A percentile compares a stretch with the other conserved stretches of the same genome.
phyloP scores from a whole-genome alignment of 1,284 basidiomycete species.

The Erythrobasidium hasegawianum region DNA sequence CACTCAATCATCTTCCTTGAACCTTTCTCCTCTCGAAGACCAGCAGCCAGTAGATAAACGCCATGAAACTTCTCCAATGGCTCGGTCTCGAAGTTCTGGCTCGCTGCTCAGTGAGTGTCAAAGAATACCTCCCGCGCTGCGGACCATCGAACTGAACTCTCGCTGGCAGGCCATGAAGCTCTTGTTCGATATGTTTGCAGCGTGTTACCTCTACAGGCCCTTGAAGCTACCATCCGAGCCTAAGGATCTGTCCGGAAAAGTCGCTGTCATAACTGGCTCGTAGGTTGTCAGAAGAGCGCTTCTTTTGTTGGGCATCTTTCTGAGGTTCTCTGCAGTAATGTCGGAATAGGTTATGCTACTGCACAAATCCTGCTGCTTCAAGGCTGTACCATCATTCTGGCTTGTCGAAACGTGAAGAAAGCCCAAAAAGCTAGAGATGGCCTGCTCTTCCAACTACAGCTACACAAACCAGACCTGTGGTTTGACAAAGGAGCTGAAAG shows the following conservation, averaged over 20 bases:
- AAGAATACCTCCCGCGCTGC: not conserved
- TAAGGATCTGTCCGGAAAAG: not conserved
- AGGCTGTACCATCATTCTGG: constrained; percentile 3
- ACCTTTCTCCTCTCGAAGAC: too few species aligned
- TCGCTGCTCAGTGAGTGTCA: too few species aligned
- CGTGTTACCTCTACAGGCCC: not conserved
- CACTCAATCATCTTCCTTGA: too few species aligned
- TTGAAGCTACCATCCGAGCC: not conserved
- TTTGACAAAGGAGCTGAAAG: not conserved
- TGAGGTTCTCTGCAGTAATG: not conserved
- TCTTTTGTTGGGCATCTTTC: not conserved
- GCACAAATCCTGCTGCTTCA: not conserved
- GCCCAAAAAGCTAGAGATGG: not conserved
- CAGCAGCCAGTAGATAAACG: too few species aligned
- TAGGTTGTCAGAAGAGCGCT: not conserved
- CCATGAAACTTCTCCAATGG: too few species aligned
- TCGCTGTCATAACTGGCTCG: not conserved
- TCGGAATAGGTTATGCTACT: not conserved
- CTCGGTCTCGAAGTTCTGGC: too few species aligned
- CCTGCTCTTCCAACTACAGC: not conserved
- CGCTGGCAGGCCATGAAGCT: constrained; percentile 1
- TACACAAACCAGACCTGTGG: not conserved
- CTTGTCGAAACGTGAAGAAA: not conserved
- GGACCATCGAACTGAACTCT: not conserved
- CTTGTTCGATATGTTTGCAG: not conserved